Evolutionary conservation across 2,329 filamentous ascomycete species (phyloP).

Genomic region (Chrysoporthe puriensis): DNA sequence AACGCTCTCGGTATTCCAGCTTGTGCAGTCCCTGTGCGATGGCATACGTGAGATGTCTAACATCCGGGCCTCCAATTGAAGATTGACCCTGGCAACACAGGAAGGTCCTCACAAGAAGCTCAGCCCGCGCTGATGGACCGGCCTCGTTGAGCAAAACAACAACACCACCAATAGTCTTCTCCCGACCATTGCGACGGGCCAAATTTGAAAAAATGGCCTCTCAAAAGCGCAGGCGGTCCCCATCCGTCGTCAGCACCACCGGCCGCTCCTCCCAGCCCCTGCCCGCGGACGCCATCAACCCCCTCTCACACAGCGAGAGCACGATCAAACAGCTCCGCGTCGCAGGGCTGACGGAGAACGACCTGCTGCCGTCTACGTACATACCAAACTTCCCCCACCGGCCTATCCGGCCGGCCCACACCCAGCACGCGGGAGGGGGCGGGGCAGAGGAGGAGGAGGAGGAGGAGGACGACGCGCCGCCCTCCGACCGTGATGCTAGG

Average conservation of each 20-base stretch:
- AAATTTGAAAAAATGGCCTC: slow-evolving; percentile 30
- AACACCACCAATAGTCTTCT: not conserved
- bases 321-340: slow-evolving; percentile 57
- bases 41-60: not conserved
- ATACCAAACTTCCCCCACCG: slow-evolving; percentile 58
- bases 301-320: slow-evolving; percentile 56
- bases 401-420: slow-evolving; percentile 16
- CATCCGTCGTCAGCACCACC: slow-evolving; percentile 30
- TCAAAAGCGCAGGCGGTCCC: slow-evolving; percentile 42
- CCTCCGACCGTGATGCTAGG: no score
- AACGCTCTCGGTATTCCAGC: not conserved
- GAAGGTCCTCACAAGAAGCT: not conserved
- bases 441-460: slow-evolving; percentile 19
- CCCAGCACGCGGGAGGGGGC: not conserved
- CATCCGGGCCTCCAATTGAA: not conserved
- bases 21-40: not conserved
- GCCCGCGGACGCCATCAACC: slow-evolving; percentile 51
- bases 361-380: slow-evolving; percentile 44
- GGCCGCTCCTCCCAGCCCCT: slow-evolving; percentile 30
- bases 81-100: not conserved
- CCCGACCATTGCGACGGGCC: not conserved
- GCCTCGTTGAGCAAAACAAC: not conserved
- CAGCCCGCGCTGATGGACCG: not conserved
- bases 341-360: slow-evolving; percentile 55
- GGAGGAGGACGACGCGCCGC: slow-evolving; percentile 11